Evolutionary conservation across 1,284 basidiomycete genomes (phyloP).

Genomic region (Mycena citricolor): DNA sequence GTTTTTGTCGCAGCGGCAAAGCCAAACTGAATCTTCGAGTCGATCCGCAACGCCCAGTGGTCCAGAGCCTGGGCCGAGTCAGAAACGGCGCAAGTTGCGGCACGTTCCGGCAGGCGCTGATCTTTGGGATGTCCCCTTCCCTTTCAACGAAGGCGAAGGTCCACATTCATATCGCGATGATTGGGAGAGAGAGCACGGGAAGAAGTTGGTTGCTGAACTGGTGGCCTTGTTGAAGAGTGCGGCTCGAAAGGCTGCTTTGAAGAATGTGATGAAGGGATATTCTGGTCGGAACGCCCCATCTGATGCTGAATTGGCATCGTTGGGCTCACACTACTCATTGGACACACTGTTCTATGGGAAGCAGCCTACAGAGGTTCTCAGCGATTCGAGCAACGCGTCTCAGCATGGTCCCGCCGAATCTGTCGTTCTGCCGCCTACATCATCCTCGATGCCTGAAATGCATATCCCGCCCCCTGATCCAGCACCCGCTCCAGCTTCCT

Average conservation of each 20-base stretch:
- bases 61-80: constrained; percentile 15
- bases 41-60: constrained; percentile 18
- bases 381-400: constrained; percentile 20
- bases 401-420: neutral
- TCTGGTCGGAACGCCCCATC: constrained; percentile 23
- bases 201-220: constrained; percentile 60
- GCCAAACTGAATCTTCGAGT: neutral
- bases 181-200: constrained; percentile 64
- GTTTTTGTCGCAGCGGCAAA: constrained; percentile 36
- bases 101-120: constrained; percentile 71
- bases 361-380: constrained; percentile 11
- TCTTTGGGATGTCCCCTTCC: constrained; percentile 80
- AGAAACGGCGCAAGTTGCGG: constrained; percentile 62
- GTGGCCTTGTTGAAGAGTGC: constrained; percentile 60
- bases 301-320: constrained; percentile 12
- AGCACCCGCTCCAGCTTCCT: constrained; percentile 18
- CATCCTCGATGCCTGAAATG: neutral
- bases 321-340: constrained; percentile 16
- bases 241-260: constrained; percentile 50
- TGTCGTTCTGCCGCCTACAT: constrained; percentile 3
- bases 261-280: constrained; percentile 37
- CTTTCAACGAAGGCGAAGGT: constrained; percentile 67
- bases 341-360: constrained; percentile 12
- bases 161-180: constrained; percentile 56
- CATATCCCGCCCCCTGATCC: constrained; percentile 7